A percentile compares a stretch with the other conserved stretches of the same genome.
These are phyloP conservation scores for Cudoniella acicularis DNA, from an alignment of 495 filamentous ascomycete genomes.

Conservation along the genomic window DNA sequence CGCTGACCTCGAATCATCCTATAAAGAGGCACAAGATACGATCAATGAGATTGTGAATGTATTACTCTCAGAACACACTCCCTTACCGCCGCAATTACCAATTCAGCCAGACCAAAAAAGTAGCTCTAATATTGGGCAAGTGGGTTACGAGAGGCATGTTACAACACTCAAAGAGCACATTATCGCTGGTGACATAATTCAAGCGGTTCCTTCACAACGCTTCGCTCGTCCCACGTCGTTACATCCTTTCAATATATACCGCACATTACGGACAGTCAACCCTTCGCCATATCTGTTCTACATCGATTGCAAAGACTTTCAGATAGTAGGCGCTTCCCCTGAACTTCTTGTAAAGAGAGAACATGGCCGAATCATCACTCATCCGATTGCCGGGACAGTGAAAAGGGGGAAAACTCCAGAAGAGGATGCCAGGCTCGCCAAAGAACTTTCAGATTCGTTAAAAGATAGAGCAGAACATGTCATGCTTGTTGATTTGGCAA, in stretches of 20 bases:
- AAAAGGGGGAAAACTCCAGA: constrained; percentile 74
- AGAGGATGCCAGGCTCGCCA: constrained; percentile 76
- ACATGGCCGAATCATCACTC: constrained; percentile 83
- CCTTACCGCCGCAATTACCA: constrained; percentile 70
- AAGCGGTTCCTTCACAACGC: constrained; percentile 91
- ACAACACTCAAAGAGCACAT: constrained; percentile 81
- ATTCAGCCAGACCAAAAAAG: constrained; percentile 72
- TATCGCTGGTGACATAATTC: constrained; percentile 87
- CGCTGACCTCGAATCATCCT: constrained; percentile 47
- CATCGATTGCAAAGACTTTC: constrained; percentile 84
- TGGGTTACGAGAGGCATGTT: constrained; percentile 86
- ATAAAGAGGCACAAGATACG: constrained; percentile 57
- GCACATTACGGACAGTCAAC: constrained; percentile 90
- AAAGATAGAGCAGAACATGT: constrained; percentile 98
- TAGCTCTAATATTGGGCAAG: constrained; percentile 87
- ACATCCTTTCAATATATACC: constrained; percentile 98
- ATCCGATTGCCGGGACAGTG: constrained; percentile 95
- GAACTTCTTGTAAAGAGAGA: constrained; percentile 92
- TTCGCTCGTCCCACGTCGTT: constrained; percentile 83
- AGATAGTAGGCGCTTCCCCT: constrained; percentile 91
- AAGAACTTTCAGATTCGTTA: constrained; percentile 70
- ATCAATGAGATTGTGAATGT: constrained; percentile 64
- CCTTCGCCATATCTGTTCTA: constrained; percentile 97
- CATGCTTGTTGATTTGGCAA: constrained; percentile 96
- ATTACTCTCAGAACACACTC: constrained; percentile 66